Conservation (phyloP, 2,329 filamentous ascomycete genomes). For the Claviceps sp. region DNA sequence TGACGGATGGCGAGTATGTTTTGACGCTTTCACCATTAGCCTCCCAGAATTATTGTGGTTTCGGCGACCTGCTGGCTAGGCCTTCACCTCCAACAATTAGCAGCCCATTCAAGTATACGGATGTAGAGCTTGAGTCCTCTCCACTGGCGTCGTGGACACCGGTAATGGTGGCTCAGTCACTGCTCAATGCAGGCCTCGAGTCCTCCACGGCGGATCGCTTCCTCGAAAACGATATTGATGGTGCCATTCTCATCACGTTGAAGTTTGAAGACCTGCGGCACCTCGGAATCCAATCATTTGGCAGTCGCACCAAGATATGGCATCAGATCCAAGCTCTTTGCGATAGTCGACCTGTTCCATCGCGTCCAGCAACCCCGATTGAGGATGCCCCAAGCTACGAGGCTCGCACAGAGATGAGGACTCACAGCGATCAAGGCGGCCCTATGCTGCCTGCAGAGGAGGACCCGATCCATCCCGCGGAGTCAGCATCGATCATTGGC, state of each 20-base stretch:
- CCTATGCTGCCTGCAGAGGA: conserved; percentile 33
- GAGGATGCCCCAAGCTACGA: conserved; percentile 44
- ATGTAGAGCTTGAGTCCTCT: conserved; percentile 42
- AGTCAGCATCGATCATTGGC: conserved; percentile 82
- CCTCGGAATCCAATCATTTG: conserved; percentile 68
- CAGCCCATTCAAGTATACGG: conserved; percentile 43
- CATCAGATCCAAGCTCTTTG: conserved; percentile 61
- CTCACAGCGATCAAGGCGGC: conserved; percentile 18
- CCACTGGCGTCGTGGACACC: conserved; percentile 57
- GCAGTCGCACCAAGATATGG: conserved; percentile 68
- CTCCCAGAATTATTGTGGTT: conserved; percentile 40
- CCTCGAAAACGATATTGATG: conserved; percentile 82
- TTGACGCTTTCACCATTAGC: conserved; percentile 64
- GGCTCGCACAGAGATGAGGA: conserved; percentile 31
- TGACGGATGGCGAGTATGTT: conserved; percentile 32
- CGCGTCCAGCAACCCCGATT: conserved; percentile 44
- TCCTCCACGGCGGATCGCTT: conserved; percentile 68
- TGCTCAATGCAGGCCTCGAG: conserved; percentile 75
- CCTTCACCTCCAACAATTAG: conserved; percentile 20
- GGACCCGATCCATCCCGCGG: conserved; percentile 61
- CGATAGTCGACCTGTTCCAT: conserved; percentile 37
- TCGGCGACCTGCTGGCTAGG: conserved; percentile 15
- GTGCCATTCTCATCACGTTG: conserved; percentile 74
- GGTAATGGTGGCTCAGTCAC: conserved; percentile 70
- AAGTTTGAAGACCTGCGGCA: conserved; percentile 82